Base-by-base conservation (phyloP, 257 asterid species). In the Haberlea rhodopensis region DNA sequence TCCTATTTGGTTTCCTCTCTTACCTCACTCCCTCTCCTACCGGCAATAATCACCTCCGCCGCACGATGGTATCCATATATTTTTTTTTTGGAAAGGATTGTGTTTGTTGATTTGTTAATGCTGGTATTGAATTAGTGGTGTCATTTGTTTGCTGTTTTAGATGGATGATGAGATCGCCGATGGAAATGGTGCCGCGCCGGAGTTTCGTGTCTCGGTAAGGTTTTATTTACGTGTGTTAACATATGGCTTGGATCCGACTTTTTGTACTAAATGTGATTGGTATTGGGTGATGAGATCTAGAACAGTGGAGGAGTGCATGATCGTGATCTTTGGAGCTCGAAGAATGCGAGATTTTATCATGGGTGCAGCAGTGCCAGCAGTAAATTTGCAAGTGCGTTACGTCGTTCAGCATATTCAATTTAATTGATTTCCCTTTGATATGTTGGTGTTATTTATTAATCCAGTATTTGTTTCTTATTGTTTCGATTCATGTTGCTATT, bases 241-340 rank as follows among this genome's bases (percentile, higher is more conserved):
- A 27, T 53, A 34, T 68, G 71, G 73, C 37, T 75, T 79, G 83
- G 80, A 77, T 80, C 75, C 63, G 73, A 63, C 60, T 37, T 75
- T 67, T 60, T 70, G 59, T 76, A 46, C 81, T 80, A 43, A 83
- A 71, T 75, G 70, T 57, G 73, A 65, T 75, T 65, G 32, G 65
- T 67, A 31, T 77, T 78, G 72, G 69, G 46, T 77, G 54, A 67
- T 80, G 85, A 57, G 79, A 72, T 87, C 75, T 83, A 94, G 99
- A 67, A 70, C 34, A 43, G 66, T 58, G 88, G 84, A 64, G 84
- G 81, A 74, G 78, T 40, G 29, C 66, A 27, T 60, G 76, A 63
- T 72, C 91, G 78, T 34, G 90, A 89, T 84, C 88, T 94, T 37
- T 94, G 99, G 99, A 85, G 81, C 48, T 78, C 92, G 23, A 86